These are phyloP conservation scores for Croton setiger DNA, from an alignment of 441 rosid genomes.

Conservation along the genomic window DNA sequence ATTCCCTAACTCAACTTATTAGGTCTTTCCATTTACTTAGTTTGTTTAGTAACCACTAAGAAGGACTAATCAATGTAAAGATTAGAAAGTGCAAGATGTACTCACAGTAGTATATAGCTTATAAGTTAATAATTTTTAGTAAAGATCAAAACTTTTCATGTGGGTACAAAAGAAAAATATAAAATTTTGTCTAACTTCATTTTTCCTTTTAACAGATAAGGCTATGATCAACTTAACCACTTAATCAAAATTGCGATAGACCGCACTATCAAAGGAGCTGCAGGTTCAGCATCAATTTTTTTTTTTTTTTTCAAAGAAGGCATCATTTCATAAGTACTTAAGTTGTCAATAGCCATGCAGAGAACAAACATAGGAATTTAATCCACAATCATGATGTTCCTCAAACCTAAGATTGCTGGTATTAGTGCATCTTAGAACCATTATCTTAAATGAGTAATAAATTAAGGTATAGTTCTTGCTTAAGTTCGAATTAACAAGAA, in stretches of 20 bases:
- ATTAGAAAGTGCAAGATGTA: constrained; percentile 7
- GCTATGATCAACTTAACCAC: constrained; percentile 19
- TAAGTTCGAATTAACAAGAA: background rate
- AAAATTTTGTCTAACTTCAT: constrained; percentile 2
- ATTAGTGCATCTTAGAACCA: background rate
- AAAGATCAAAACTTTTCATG: too few relatives aligned
- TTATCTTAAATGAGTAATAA: background rate
- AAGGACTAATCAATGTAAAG: constrained; percentile 11
- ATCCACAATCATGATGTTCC: background rate
- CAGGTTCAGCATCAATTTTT: constrained; percentile 1
- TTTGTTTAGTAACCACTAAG: constrained; percentile 18
- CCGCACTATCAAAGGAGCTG: constrained; percentile 24
- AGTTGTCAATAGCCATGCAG: constrained; percentile 17
- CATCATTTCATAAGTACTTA: constrained; percentile 1
- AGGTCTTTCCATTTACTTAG: constrained; percentile 13
- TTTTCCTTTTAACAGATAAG: constrained; percentile 14
- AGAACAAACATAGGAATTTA: constrained; percentile 6
- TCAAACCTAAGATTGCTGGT: background rate
- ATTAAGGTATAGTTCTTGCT: background rate
- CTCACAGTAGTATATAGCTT: constrained; percentile 8
- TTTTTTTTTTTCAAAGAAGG: background rate
- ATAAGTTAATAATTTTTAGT: background rate
- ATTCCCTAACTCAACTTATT: constrained; percentile 14
- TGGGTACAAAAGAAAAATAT: background rate
- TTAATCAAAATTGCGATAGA: constrained; percentile 17